Evolutionary conservation across 495 filamentous ascomycete species (phyloP), one percentile per base, ranked within the genome.

Genomic region (Aspergillus hancockii): DNA sequence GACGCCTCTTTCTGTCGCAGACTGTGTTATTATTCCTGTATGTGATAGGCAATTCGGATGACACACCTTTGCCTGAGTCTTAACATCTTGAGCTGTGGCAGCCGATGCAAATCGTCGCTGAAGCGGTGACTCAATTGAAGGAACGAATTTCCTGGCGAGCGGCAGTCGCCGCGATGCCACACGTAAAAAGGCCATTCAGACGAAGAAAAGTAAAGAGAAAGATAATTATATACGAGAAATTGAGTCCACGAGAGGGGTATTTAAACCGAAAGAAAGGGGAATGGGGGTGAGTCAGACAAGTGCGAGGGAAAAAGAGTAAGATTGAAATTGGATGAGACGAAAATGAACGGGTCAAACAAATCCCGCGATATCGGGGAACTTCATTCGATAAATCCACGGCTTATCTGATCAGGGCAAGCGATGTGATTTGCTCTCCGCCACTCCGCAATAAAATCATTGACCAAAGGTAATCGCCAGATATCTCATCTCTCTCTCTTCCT

Each of bases 1-100:
- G 77, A 64, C 8, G 84, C 73, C 69, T 90, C 87, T 65, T 82
- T 83, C 84, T 90, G 66, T 18, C 41, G 13, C 31, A 23, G 8
- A 1, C 21, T 22, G 31, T 47, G 19, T 66, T 18, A 60, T 12
- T 54, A 41, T 22, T 23, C 43, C 0, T 21, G 22, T 3, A 49
- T 18, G 21, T 52, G 12, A 12, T 0, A 21, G n/a, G 9, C 23
- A 14, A 56, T 50, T 23, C 60, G 30, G 2, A 5, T 30, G 4
- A 3, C 21, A 54, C 14, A 72, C 68, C 59, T 63, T 59, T 3
- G 61, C 59, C 52, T 68, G 62, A 10, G 56, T 21, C 18, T 67
- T 71, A 58, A 65, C 59, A 63, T 72, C 60, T 53, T 67, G 67
- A 49, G 67, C 68, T 23, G 69, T 58, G 16, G 72, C 66, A 18